Conservation (phyloP, 306 rosid species). For the Cucumis hystrix region DNA sequence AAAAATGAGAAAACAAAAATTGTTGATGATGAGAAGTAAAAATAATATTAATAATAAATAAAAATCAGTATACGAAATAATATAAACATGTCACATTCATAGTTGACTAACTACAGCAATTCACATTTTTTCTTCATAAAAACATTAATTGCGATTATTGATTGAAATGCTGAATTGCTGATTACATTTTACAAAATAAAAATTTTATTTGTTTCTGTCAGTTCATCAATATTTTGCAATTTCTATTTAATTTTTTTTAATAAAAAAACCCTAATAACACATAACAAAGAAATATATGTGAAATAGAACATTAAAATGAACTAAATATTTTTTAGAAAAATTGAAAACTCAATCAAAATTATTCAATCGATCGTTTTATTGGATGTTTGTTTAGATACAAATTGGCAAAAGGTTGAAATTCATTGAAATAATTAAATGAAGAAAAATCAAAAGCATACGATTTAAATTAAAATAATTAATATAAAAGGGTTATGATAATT, state of each 20-base stretch:
- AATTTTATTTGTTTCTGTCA: background rate
- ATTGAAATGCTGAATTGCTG: background rate
- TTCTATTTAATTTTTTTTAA: background rate
- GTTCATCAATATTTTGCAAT: background rate
- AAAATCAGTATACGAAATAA: background rate
- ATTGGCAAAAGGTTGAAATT: background rate
- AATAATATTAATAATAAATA: background rate
- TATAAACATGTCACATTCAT: background rate
- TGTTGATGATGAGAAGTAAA: background rate
- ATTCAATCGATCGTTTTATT: background rate
- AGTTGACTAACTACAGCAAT: constrained; percentile 1
- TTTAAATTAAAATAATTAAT: background rate
- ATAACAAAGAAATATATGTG: background rate
- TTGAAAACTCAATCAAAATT: background rate
- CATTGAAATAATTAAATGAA: background rate
- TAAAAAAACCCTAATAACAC: background rate
- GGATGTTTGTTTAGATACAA: background rate
- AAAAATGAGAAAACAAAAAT: background rate
- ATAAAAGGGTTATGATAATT: background rate
- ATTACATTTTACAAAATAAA: background rate
- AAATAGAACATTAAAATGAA: background rate
- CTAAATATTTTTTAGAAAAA: background rate
- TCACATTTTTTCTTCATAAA: background rate
- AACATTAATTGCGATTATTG: constrained; percentile 1
- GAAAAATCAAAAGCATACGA: background rate